Evolutionary conservation across 2,329 filamentous ascomycete species (phyloP).

Genomic region (Cladosporium cucumerinum): DNA sequence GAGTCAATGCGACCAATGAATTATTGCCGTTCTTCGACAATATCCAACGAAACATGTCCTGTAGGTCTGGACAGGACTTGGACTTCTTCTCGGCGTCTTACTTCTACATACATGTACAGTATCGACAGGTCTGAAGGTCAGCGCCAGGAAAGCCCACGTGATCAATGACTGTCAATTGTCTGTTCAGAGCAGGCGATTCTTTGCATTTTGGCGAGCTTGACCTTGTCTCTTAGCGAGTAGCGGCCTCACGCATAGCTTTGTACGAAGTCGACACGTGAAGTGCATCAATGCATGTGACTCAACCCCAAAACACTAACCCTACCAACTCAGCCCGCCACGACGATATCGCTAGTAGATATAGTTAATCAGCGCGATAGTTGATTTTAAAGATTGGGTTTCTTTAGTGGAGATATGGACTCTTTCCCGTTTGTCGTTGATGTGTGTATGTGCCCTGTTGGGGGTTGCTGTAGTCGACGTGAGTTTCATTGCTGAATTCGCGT

Average conservation of each 20-base stretch:
- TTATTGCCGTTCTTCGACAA: too few relatives aligned
- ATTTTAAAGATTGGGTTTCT: background rate
- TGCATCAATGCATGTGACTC: background rate
- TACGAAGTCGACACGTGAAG: background rate
- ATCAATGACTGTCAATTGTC: background rate
- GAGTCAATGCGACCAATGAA: background rate
- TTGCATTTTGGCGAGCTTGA: background rate
- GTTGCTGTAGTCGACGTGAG: background rate
- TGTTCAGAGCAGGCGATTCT: background rate
- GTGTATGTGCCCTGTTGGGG: background rate
- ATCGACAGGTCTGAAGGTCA: too few relatives aligned
- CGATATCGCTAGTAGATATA: background rate
- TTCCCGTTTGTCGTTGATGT: too few relatives aligned
- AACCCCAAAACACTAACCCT: background rate
- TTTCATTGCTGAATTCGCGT: too few relatives aligned
- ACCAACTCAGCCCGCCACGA: background rate
- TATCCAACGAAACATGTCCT: background rate
- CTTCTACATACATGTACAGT: too few relatives aligned
- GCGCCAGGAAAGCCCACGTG: too few relatives aligned
- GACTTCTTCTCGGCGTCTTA: too few relatives aligned
- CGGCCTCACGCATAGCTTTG: too few relatives aligned
- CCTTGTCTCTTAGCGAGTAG: too few relatives aligned
- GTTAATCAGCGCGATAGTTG: background rate
- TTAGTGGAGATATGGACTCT: too few relatives aligned
- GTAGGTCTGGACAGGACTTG: too few relatives aligned